These are phyloP conservation scores for Cynara cardunculus DNA, from an alignment of 129 eudicot genomes.

Conservation along the genomic window DNA sequence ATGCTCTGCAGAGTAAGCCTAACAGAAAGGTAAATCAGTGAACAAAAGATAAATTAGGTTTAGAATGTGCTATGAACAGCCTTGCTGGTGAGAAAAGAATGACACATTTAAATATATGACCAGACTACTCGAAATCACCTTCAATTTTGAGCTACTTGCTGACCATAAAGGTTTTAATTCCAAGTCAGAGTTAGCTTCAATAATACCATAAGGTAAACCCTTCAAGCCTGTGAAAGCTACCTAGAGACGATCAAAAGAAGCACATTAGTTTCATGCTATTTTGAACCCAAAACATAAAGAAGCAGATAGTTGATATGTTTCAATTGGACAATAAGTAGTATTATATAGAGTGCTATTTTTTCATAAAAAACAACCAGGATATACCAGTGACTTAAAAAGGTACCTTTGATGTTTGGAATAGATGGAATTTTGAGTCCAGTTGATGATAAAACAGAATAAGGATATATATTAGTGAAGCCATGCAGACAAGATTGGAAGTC, in stretches of 20 bases:
- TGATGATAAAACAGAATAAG: no score
- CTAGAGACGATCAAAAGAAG: conserved; percentile 28
- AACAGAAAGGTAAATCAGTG: not conserved
- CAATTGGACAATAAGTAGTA: not conserved
- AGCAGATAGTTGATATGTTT: not conserved
- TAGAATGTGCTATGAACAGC: not conserved
- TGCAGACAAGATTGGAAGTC: not conserved
- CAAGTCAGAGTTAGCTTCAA: conserved; percentile 70
- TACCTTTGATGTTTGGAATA: no score
- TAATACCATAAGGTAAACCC: conserved; percentile 78
- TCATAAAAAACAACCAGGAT: not conserved
- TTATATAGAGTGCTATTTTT: not conserved
- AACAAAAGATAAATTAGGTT: not conserved
- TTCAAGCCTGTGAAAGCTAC: conserved; percentile 42
- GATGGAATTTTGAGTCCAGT: conserved; percentile 34
- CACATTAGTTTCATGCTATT: conserved; percentile 7
- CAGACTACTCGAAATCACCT: conserved; percentile 43
- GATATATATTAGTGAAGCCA: not conserved
- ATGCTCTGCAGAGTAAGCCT: not conserved
- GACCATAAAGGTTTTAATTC: conserved; percentile 85
- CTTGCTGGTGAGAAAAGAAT: not conserved
- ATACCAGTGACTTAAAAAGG: conserved; percentile 24
- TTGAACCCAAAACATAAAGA: not conserved
- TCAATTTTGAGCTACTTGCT: conserved; percentile 46
- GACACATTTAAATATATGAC: conserved; percentile 8